phyloP scores from a whole-genome alignment of 345 rosid species.

The Citrus cavaleriei region DNA sequence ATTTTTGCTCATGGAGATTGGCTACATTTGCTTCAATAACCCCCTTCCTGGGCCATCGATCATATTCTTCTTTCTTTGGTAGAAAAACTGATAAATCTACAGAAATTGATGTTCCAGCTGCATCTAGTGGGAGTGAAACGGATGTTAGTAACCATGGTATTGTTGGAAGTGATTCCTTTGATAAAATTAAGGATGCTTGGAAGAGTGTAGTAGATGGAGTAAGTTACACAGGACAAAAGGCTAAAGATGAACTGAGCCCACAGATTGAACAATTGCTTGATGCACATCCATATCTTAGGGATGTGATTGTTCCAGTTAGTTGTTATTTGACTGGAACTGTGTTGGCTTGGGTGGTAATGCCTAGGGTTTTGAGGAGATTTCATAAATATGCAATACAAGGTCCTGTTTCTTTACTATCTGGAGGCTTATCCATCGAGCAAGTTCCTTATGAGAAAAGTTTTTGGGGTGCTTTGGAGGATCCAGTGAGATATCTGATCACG shows the following conservation, averaged over 20 bases:
- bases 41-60: slow-evolving; percentile 24
- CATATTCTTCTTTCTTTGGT: slow-evolving; percentile 44
- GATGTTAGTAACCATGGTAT: slow-evolving; percentile 24
- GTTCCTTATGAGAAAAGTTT: slow-evolving; percentile 77
- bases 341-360: slow-evolving; percentile 90
- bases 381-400: slow-evolving; percentile 57
- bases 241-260: slow-evolving; percentile 57
- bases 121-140: slow-evolving; percentile 34
- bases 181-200: slow-evolving; percentile 56
- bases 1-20: slow-evolving; percentile 8
- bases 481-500: slow-evolving; percentile 68
- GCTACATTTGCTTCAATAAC: slow-evolving; percentile 30
- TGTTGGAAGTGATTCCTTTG: slow-evolving; percentile 52
- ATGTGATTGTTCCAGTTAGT: slow-evolving; percentile 56
- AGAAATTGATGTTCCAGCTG: slow-evolving; percentile 26
- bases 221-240: slow-evolving; percentile 49
- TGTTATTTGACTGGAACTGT: slow-evolving; percentile 52
- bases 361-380: slow-evolving; percentile 66
- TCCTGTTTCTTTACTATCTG: slow-evolving; percentile 48
- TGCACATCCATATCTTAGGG: slow-evolving; percentile 59
- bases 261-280: slow-evolving; percentile 59
- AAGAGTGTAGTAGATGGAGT: slow-evolving; percentile 39
- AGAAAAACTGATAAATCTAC: slow-evolving; percentile 36
- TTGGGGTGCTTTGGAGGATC: slow-evolving; percentile 94
- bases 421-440: slow-evolving; percentile 29